Conservation (phyloP, 768 basidiomycete species). For the Suillus luteus region DNA sequence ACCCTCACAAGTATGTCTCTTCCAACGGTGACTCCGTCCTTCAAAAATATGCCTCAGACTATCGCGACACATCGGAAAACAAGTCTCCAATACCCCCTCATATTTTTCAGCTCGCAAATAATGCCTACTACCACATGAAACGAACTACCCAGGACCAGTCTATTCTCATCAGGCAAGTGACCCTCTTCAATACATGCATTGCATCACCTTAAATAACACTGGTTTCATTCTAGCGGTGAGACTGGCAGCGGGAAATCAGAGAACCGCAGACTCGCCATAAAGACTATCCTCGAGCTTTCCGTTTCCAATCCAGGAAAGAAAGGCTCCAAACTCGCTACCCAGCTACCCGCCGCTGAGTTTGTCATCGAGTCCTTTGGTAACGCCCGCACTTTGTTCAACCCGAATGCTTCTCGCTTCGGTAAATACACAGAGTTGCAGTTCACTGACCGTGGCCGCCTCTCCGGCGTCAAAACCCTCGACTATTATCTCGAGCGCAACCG, state of each 20-base stretch:
- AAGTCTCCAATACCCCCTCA: slow-evolving; percentile 75
- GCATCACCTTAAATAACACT: slow-evolving; percentile 5
- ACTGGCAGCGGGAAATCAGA: slow-evolving; percentile 95
- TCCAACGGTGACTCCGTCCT: slow-evolving; percentile 83
- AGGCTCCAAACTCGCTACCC: slow-evolving; percentile 81
- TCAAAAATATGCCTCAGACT: slow-evolving; percentile 85
- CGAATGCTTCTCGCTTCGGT: slow-evolving; percentile 95
- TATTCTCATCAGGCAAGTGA: slow-evolving; percentile 76
- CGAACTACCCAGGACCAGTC: slow-evolving; percentile 93
- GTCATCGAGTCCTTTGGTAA: slow-evolving; percentile 95
- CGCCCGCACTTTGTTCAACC: slow-evolving; percentile 88
- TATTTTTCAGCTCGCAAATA: slow-evolving; percentile 88
- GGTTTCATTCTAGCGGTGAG: slow-evolving; percentile 64
- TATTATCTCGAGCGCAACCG: slow-evolving; percentile 94
- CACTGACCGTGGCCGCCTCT: slow-evolving; percentile 85
- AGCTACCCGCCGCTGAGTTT: slow-evolving; percentile 92
- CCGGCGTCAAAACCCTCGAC: slow-evolving; percentile 92
- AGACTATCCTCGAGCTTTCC: slow-evolving; percentile 87
- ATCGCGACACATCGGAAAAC: slow-evolving; percentile 70
- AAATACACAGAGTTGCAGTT: slow-evolving; percentile 99
- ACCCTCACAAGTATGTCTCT: slow-evolving; percentile 89
- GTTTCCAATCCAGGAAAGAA: slow-evolving; percentile 91
- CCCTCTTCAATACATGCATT: not conserved
- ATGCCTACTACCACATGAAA: slow-evolving; percentile 95
- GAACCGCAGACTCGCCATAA: slow-evolving; percentile 86